Conservation (phyloP, 1,139 yeast genomes). For the Candida sanyaensis region DNA sequence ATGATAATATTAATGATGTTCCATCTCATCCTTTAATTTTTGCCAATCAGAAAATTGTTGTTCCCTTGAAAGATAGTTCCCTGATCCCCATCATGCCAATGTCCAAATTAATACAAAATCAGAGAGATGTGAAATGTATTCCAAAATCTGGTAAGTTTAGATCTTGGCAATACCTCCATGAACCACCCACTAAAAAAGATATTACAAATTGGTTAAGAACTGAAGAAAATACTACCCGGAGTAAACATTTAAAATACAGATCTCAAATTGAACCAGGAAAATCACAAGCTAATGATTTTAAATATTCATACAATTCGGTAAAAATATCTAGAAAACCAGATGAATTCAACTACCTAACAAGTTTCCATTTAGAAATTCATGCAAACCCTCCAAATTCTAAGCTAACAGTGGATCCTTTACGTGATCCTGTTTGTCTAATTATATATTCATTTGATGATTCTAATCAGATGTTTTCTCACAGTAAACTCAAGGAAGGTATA, state of each 20-base stretch:
- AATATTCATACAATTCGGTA: slow-evolving; percentile 32
- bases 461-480: slow-evolving; percentile 27
- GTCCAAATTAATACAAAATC: slow-evolving; percentile 9
- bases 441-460: slow-evolving; percentile 64
- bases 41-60: slow-evolving; percentile 63
- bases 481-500: slow-evolving; percentile 19
- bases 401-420: slow-evolving; percentile 61
- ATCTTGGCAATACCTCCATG: slow-evolving; percentile 30
- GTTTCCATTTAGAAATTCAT: slow-evolving; percentile 68
- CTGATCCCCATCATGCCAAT: slow-evolving; percentile 16
- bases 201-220: slow-evolving; percentile 23
- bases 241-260: slow-evolving; percentile 21
- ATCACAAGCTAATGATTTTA: slow-evolving; percentile 38
- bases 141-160: not conserved
- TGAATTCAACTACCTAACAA: slow-evolving; percentile 50
- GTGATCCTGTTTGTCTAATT: slow-evolving; percentile 59
- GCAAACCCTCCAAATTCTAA: slow-evolving; percentile 50
- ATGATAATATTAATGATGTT: slow-evolving; percentile 51
- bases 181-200: slow-evolving; percentile 32
- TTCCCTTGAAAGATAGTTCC: slow-evolving; percentile 28
- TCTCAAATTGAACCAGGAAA: slow-evolving; percentile 55
- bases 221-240: slow-evolving; percentile 19
- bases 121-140: not conserved
- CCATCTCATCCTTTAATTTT: slow-evolving; percentile 58
- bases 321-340: slow-evolving; percentile 44